These are phyloP conservation scores for Tribonema minus DNA, from an alignment of 108 stramenopile species.

Conservation along the genomic window DNA sequence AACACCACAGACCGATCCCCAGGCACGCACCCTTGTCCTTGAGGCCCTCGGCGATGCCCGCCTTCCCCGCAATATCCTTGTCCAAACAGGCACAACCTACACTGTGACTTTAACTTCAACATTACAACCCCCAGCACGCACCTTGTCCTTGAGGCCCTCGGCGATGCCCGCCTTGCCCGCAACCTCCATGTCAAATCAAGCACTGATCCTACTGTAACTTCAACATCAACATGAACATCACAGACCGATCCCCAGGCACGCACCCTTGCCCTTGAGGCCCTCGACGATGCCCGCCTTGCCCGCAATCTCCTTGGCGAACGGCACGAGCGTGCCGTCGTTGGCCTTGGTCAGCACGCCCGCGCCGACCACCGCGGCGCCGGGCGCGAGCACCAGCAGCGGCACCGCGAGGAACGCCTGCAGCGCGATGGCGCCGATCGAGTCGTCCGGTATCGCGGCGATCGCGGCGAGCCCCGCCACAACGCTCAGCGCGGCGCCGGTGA, in stretches of 20 bases:
- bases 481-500: conserved; percentile 1
- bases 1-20: background rate
- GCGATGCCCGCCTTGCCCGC: background rate
- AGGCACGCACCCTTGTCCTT: background rate
- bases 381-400: conserved; percentile 34
- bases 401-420: conserved; percentile 44
- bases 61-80: background rate
- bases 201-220: background rate
- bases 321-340: background rate
- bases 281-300: background rate
- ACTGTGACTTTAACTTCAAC: too few relatives aligned
- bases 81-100: too few relatives aligned
- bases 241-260: background rate
- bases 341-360: conserved; percentile 9
- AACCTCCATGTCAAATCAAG: too few relatives aligned
- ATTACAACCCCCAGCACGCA: background rate
- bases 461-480: conserved; percentile 23
- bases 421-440: conserved; percentile 35
- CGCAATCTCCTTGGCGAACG: background rate
- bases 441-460: conserved; percentile 38
- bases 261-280: background rate
- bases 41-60: background rate
- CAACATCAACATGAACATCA: background rate
- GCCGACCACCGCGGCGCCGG: conserved; percentile 24
- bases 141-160: too few relatives aligned